Conservation (phyloP, 176 grass and related monocot species). For the Oryza meridionalis region DNA sequence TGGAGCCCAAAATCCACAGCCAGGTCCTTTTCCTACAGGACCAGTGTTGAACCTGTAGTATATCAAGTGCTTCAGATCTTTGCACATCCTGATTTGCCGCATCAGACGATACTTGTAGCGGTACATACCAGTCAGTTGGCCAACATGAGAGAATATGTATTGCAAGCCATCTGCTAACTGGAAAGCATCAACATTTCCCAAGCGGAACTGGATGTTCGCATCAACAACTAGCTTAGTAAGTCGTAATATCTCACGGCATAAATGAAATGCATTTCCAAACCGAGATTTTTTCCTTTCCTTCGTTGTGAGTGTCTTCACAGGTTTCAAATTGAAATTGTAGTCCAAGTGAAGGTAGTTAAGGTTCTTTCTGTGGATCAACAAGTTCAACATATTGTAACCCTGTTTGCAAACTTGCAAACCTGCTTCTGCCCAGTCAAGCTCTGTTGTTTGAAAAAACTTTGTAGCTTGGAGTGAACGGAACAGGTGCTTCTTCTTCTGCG, state of each 20-base stretch:
- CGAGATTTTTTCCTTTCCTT: conserved; percentile 99
- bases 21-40: conserved; percentile 97
- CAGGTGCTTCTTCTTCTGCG: conserved; percentile 96
- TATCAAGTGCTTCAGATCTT: conserved; percentile 98
- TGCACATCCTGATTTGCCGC: conserved; percentile 98
- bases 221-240: conserved; percentile 96
- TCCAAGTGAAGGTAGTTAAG: conserved; percentile 98
- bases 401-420: conserved; percentile 98
- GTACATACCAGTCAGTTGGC: conserved; percentile 98
- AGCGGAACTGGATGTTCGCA: conserved; percentile 96
- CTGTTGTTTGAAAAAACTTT: conserved; percentile 98
- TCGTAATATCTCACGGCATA: conserved; percentile 95
- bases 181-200: conserved; percentile 97
- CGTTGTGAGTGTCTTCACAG: conserved; percentile 97
- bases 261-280: conserved; percentile 99
- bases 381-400: conserved; percentile 97
- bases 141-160: conserved; percentile 98
- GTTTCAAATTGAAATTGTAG: conserved; percentile 98
- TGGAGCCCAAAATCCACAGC: conserved; percentile 98
- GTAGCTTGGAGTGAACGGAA: conserved; percentile 94
- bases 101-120: conserved; percentile 96
- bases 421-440: conserved; percentile 97
- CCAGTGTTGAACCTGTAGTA: conserved; percentile 99
- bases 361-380: conserved; percentile 98
- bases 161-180: conserved; percentile 97